phyloP scores from a whole-genome alignment of 2,329 filamentous ascomycete species.

The Akanthomyces muscarius region DNA sequence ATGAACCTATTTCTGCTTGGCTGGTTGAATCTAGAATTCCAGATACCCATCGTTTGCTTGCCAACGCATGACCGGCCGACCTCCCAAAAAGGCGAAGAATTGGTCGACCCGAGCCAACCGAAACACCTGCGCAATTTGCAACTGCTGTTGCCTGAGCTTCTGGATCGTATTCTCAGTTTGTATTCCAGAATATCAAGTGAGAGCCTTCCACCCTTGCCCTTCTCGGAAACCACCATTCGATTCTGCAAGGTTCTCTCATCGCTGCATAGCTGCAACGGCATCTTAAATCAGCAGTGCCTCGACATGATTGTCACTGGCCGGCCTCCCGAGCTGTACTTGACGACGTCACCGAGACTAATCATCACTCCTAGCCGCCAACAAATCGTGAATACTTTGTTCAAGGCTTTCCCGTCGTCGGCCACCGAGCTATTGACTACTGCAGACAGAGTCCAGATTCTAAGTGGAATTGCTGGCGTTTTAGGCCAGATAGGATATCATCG shows the following conservation, averaged over 20 bases:
- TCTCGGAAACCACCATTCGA: conserved; percentile 70
- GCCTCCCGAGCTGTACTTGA: conserved; percentile 46
- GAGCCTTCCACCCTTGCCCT: conserved; percentile 64
- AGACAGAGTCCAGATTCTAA: conserved; percentile 74
- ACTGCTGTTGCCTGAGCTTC: conserved; percentile 63
- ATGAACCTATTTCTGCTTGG: conserved; percentile 78
- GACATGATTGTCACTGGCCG: conserved; percentile 63
- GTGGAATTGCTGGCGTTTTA: conserved; percentile 83
- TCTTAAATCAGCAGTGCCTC: conserved; percentile 56
- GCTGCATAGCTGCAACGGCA: conserved; percentile 62
- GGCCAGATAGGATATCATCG: conserved; percentile 74
- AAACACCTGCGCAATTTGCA: conserved; percentile 53
- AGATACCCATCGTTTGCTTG: conserved; percentile 58
- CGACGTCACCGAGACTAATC: conserved; percentile 52
- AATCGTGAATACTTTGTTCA: conserved; percentile 63
- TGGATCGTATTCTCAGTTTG: conserved; percentile 69
- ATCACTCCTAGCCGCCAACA: conserved; percentile 56
- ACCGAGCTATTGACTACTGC: conserved; percentile 66
- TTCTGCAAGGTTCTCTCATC: conserved; percentile 67
- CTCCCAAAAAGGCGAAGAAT: conserved; percentile 30
- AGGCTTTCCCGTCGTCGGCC: conserved; percentile 64
- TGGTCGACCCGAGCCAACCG: conserved; percentile 42
- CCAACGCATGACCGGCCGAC: conserved; percentile 44
- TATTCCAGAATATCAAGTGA: conserved; percentile 70
- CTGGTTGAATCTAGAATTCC: conserved; percentile 81